Conservation (phyloP, 1,284 basidiomycete species). For the Rhodotorula sp. region DNA sequence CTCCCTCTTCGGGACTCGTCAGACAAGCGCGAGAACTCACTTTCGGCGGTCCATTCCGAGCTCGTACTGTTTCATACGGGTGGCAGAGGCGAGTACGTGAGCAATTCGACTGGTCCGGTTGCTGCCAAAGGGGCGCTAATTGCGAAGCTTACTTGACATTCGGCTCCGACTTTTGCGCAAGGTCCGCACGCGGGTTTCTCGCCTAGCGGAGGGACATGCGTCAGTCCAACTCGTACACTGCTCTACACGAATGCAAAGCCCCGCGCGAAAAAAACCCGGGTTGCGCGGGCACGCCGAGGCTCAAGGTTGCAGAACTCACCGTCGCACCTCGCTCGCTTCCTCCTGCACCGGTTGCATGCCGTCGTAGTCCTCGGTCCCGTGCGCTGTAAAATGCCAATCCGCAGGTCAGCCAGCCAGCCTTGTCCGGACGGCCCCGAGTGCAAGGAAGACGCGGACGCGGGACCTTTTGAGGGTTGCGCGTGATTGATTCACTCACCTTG, state of each 20-base stretch:
- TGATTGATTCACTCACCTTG: too few relatives aligned
- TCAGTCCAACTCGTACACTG: neutral
- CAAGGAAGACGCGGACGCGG: too few relatives aligned
- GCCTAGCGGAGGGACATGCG: neutral
- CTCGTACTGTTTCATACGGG: conserved; percentile 14
- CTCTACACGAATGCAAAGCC: too few relatives aligned
- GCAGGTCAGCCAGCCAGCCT: neutral
- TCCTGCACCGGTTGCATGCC: conserved; percentile 28
- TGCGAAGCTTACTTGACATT: conserved; percentile 23
- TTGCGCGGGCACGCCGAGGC: neutral
- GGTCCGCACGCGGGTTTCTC: conserved; percentile 23
- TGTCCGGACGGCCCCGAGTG: too few relatives aligned
- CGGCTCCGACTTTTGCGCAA: neutral
- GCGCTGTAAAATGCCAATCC: neutral
- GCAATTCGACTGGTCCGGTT: too few relatives aligned
- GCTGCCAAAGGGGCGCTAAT: too few relatives aligned
- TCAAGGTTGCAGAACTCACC: neutral
- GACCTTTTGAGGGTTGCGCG: too few relatives aligned
- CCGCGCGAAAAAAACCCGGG: neutral
- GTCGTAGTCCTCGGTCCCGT: conserved; percentile 19
- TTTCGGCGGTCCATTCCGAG: conserved; percentile 26
- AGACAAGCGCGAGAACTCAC: neutral
- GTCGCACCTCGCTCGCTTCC: conserved; percentile 29
- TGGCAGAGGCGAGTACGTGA: neutral
- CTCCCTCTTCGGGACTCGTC: neutral